Evolutionary conservation across 1,284 basidiomycete species (phyloP).

Genomic region (Cryptococcus deneoformans): DNA sequence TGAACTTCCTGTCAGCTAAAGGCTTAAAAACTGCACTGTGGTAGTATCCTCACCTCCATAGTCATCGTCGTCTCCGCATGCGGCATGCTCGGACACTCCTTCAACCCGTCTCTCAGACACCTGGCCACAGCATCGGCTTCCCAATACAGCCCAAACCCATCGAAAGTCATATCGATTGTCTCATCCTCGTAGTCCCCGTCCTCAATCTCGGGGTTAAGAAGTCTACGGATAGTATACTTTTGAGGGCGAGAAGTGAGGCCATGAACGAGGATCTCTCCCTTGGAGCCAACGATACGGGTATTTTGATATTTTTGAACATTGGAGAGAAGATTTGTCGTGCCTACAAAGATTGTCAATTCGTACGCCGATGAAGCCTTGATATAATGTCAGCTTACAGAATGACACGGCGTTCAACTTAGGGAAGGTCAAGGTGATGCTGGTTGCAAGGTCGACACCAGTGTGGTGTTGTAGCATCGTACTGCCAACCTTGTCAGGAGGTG

Average conservation of each 20-base stretch:
- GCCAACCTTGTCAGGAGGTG: constrained; percentile 29
- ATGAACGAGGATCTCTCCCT: constrained; percentile 30
- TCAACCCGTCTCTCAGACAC: constrained; percentile 41
- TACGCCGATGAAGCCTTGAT: neutral
- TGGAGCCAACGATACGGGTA: constrained; percentile 35
- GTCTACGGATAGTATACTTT: constrained; percentile 16
- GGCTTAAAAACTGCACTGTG: neutral
- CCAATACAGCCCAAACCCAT: constrained; percentile 41
- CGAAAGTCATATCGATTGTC: constrained; percentile 27
- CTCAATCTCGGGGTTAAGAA: constrained; percentile 8
- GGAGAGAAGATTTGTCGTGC: constrained; percentile 4
- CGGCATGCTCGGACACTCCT: constrained; percentile 38
- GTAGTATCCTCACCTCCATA: constrained; percentile 33
- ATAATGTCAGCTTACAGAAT: constrained; percentile 16
- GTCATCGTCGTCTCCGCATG: constrained; percentile 42
- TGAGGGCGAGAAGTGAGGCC: constrained; percentile 25
- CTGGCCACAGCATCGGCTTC: constrained; percentile 51
- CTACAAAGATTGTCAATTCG: neutral
- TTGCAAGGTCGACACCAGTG: constrained; percentile 45
- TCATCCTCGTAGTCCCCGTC: constrained; percentile 19
- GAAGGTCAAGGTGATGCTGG: constrained; percentile 40
- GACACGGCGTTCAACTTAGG: constrained; percentile 41
- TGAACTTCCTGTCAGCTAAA: constrained; percentile 11
- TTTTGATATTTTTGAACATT: constrained; percentile 10
- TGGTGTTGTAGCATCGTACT: constrained; percentile 38